phyloP scores from a whole-genome alignment of 257 asterid genomes.

The Hygrophila difformis region DNA sequence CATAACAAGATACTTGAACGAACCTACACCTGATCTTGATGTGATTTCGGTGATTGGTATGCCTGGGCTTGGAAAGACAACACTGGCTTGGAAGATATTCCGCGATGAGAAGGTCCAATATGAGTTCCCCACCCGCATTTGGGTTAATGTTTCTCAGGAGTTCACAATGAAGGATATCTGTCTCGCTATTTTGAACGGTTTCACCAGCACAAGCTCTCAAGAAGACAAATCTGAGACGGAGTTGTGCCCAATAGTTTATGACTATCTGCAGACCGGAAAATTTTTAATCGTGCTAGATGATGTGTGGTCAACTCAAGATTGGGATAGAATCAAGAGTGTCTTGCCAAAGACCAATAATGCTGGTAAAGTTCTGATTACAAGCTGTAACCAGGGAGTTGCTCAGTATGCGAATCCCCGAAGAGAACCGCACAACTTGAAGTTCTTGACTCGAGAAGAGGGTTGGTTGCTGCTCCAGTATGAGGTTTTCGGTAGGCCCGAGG shows the following conservation, averaged over 20 bases:
- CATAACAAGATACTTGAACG: no score
- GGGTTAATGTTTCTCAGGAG: no score
- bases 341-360: background rate
- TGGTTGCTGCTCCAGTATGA: conserved; percentile 35
- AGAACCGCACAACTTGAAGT: conserved; percentile 22
- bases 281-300: background rate
- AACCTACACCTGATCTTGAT: no score
- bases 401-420: background rate
- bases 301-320: background rate
- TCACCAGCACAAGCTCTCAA: no score
- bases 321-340: conserved; percentile 4
- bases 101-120: no score
- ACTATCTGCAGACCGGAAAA: background rate
- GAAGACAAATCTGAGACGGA: background rate
- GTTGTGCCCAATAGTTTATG: background rate
- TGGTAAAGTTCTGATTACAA: conserved; percentile 5
- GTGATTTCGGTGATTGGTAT: no score
- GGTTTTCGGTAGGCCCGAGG: conserved; percentile 25
- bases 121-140: no score
- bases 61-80: no score
- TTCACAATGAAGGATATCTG: no score
- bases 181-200: no score
- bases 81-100: no score
- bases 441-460: conserved; percentile 25
- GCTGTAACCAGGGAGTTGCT: background rate